Percentiles rank a stretch among this genome's conserved stretches.
Conservation (phyloP, 108 stramenopile genomes). For the Skeletonema costatum region DNA sequence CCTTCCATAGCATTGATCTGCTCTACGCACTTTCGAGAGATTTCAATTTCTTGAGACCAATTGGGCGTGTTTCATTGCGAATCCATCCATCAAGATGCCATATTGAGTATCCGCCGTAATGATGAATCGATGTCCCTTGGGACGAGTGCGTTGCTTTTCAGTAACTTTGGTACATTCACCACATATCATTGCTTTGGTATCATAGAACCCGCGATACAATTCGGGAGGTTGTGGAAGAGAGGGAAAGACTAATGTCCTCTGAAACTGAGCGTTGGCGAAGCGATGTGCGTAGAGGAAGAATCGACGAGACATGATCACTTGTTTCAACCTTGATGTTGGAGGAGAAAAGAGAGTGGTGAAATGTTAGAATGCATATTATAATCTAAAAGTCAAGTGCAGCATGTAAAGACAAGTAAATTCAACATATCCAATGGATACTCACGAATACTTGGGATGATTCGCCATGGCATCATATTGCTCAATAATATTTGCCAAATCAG, state of each 20-base stretch:
- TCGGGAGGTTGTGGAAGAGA: conserved; percentile 18
- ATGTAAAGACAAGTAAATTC: too few species aligned
- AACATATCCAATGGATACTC: neutral
- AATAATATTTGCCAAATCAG: conserved; percentile 11
- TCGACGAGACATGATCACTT: conserved; percentile 24
- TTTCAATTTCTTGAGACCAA: conserved; percentile 31
- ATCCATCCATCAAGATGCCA: conserved; percentile 40
- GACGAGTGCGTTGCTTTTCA: conserved; percentile 22
- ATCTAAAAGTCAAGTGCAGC: too few species aligned
- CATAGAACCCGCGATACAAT: conserved; percentile 4
- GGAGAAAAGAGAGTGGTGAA: neutral
- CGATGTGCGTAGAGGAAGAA: conserved; percentile 21
- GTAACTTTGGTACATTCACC: conserved; percentile 11
- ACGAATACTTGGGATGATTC: conserved; percentile 32
- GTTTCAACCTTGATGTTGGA: neutral
- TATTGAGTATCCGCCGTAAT: conserved; percentile 35
- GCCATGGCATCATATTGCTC: conserved; percentile 20
- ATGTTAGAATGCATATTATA: neutral
- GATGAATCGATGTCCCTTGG: conserved; percentile 36
- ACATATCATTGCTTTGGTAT: neutral
- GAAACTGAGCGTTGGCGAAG: conserved; percentile 18
- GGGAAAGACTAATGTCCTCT: conserved; percentile 11
- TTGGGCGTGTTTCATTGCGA: conserved; percentile 29
- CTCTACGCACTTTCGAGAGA: conserved; percentile 21
- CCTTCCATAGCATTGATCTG: conserved; percentile 36